phyloP scores from a whole-genome alignment of 129 eudicot genomes.

The Lactuca sativa region DNA sequence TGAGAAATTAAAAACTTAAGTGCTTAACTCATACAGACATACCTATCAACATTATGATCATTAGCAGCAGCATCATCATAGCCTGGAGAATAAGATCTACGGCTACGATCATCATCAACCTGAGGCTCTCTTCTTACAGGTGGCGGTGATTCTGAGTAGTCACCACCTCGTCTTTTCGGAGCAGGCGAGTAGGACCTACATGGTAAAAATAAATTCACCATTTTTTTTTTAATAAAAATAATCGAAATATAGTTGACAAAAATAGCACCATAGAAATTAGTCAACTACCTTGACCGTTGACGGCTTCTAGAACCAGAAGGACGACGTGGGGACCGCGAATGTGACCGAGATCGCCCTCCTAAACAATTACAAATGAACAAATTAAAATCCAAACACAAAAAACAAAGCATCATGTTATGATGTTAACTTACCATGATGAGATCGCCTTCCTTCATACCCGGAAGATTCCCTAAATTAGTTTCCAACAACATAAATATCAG shows the following conservation, averaged over 20 bases:
- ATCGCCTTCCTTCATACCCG: slow-evolving; percentile 45
- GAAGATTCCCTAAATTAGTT: slow-evolving; percentile 52
- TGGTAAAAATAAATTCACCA: slow-evolving; percentile 1
- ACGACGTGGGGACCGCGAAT: slow-evolving; percentile 56
- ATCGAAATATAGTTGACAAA: not conserved
- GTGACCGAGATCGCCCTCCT: slow-evolving; percentile 55
- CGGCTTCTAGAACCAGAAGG: slow-evolving; percentile 58
- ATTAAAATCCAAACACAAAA: not conserved
- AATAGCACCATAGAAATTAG: not conserved
- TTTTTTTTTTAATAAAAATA: not conserved
- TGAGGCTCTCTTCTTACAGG: slow-evolving; percentile 39
- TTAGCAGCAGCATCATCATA: slow-evolving; percentile 28
- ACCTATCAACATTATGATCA: slow-evolving; percentile 31
- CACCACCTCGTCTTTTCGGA: slow-evolving; percentile 40
- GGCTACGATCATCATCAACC: slow-evolving; percentile 19
- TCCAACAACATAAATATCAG: slow-evolving; percentile 10
- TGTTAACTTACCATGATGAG: slow-evolving; percentile 51
- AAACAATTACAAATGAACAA: not conserved
- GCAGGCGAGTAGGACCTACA: slow-evolving; percentile 60
- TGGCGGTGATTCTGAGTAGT: slow-evolving; percentile 41
- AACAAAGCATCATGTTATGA: not conserved
- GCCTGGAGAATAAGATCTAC: slow-evolving; percentile 45
- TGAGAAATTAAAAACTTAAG: not conserved
- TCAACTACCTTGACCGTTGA: slow-evolving; percentile 52
- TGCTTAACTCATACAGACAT: not conserved